These are phyloP conservation scores for Sarcocystis neurona DNA, from an alignment of 169 alveolate genomes.

Conservation along the genomic window DNA sequence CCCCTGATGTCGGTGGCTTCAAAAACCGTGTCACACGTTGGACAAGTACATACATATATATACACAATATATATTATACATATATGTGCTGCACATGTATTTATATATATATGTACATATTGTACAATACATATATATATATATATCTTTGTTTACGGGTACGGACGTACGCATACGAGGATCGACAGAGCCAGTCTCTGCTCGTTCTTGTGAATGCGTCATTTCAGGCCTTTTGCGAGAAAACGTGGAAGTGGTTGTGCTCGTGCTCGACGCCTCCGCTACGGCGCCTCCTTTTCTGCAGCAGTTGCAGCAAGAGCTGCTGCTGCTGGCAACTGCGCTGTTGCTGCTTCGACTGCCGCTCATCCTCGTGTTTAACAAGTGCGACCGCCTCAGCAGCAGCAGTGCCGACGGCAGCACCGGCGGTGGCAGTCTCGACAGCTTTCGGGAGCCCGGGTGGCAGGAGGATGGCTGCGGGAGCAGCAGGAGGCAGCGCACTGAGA, in stretches of 20 bases:
- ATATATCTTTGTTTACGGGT: too few species aligned
- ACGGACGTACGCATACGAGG: too few species aligned
- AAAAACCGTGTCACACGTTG: too few species aligned
- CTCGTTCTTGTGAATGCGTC: too few species aligned
- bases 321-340: constrained; percentile 32
- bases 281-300: background rate
- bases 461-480: background rate
- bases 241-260: background rate
- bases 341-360: constrained; percentile 21
- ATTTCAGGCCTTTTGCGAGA: constrained; percentile 12
- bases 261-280: constrained; percentile 35
- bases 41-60: too few species aligned
- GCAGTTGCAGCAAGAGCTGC: constrained; percentile 16
- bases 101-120: too few species aligned
- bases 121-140: too few species aligned
- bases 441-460: background rate
- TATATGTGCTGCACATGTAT: too few species aligned
- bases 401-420: background rate
- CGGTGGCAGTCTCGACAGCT: background rate
- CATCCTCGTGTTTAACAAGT: constrained; percentile 12
- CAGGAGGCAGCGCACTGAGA: background rate
- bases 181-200: too few species aligned
- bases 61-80: too few species aligned
- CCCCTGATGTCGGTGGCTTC: too few species aligned
- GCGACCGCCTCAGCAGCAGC: background rate